Percentiles rank a stretch among this genome's conserved stretches.
Conservation (phyloP, 176 grass and related monocot genomes). For the Guadua angustifolia region DNA sequence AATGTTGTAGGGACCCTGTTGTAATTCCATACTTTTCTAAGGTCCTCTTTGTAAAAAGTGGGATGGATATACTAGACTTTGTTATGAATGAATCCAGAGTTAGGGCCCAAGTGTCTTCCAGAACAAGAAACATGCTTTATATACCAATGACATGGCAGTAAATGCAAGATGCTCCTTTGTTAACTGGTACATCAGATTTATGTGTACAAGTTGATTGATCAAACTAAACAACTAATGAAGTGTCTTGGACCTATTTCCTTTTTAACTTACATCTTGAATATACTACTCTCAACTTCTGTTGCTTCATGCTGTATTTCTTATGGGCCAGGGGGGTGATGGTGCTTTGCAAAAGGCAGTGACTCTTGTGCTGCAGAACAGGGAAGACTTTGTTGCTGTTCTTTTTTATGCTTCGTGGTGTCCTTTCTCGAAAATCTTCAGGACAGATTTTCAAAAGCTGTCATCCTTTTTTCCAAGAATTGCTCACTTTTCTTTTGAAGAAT, state of each 20-base stretch:
- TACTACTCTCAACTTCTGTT: not conserved
- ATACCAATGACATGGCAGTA: constrained; percentile 44
- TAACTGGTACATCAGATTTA: constrained; percentile 3
- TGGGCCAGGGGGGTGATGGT: constrained; percentile 65
- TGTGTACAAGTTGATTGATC: not conserved
- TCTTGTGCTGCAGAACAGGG: constrained; percentile 67
- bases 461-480: constrained; percentile 63
- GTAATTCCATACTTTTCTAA: not conserved
- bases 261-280: constrained; percentile 3
- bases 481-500: constrained; percentile 94
- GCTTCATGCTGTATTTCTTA: constrained; percentile 19
- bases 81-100: not conserved
- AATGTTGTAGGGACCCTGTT: not conserved
- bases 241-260: not conserved
- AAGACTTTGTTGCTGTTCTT: constrained; percentile 74
- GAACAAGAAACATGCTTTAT: not conserved
- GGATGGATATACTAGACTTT: not conserved
- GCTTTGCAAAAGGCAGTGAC: constrained; percentile 68
- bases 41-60: not conserved
- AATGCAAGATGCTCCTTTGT: constrained; percentile 42
- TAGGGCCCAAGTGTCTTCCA: not conserved
- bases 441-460: constrained; percentile 68
- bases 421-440: constrained; percentile 82
- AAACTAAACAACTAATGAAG: not conserved
- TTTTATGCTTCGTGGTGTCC: constrained; percentile 99